Percentiles rank a stretch among this genome's conserved stretches.
These are phyloP conservation scores for Sporobolomyces roseus DNA, from an alignment of 768 basidiomycete genomes.

Conservation along the genomic window DNA sequence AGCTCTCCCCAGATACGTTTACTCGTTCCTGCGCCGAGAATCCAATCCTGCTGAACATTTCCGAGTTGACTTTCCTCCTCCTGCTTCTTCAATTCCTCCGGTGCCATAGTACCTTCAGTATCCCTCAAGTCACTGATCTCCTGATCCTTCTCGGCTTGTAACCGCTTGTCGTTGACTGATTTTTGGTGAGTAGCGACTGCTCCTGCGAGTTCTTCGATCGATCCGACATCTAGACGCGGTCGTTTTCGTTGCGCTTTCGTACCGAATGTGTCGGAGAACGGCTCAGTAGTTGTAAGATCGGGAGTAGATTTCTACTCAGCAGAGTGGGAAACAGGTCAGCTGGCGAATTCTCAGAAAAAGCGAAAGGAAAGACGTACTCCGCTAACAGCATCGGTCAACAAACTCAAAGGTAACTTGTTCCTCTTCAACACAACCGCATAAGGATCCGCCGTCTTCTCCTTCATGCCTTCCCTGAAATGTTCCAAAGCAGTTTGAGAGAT, in stretches of 20 bases:
- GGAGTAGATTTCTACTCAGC: slow-evolving; percentile 58
- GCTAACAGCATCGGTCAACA: slow-evolving; percentile 71
- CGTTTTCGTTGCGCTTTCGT: slow-evolving; percentile 91
- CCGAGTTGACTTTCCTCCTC: slow-evolving; percentile 25
- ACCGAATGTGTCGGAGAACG: slow-evolving; percentile 90
- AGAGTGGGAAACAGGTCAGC: not conserved
- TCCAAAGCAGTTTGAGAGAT: slow-evolving; percentile 94
- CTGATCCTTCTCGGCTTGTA: slow-evolving; percentile 29
- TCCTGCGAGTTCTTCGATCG: slow-evolving; percentile 77
- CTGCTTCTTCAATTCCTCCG: slow-evolving; percentile 28
- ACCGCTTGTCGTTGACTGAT: slow-evolving; percentile 13
- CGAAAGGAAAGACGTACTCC: slow-evolving; percentile 56
- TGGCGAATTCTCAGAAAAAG: not conserved
- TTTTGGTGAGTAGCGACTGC: slow-evolving; percentile 15
- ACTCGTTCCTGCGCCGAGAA: slow-evolving; percentile 88
- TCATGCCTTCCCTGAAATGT: slow-evolving; percentile 87
- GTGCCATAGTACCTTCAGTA: slow-evolving; percentile 30
- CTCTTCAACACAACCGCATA: slow-evolving; percentile 89
- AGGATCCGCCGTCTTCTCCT: slow-evolving; percentile 80
- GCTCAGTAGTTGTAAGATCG: slow-evolving; percentile 93
- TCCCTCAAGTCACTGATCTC: slow-evolving; percentile 31
- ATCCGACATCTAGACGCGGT: slow-evolving; percentile 79
- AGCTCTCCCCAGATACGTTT: slow-evolving; percentile 94
- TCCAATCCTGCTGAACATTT: slow-evolving; percentile 43
- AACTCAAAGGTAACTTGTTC: slow-evolving; percentile 95